Evolutionary conservation across 2,329 filamentous ascomycete genomes (phyloP).

Genomic region (Harringtonia lauricola): DNA sequence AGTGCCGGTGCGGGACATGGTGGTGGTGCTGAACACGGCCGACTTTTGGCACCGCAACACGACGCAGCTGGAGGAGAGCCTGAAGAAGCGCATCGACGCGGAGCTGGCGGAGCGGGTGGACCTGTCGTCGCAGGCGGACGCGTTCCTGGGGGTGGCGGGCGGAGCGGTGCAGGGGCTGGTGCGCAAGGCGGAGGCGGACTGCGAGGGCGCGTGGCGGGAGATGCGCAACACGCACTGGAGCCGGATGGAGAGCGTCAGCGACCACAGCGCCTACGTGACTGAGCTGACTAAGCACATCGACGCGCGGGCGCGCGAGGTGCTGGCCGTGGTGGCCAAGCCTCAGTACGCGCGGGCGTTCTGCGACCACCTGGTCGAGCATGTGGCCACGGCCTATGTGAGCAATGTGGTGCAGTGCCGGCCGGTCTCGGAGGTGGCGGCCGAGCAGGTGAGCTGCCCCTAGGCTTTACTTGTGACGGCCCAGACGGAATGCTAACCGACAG

Average conservation of each 20-base stretch:
- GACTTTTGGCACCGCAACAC: slow-evolving; percentile 96
- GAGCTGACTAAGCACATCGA: slow-evolving; percentile 70
- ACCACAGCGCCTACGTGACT: slow-evolving; percentile 85
- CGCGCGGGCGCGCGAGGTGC: slow-evolving; percentile 58
- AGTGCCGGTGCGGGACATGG: slow-evolving; percentile 55
- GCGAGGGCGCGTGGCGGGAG: slow-evolving; percentile 85
- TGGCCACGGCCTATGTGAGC: slow-evolving; percentile 67
- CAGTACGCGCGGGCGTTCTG: slow-evolving; percentile 93
- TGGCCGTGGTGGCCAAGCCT: slow-evolving; percentile 72
- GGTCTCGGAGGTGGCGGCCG: slow-evolving; percentile 85
- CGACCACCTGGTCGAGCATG: slow-evolving; percentile 85
- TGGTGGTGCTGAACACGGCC: slow-evolving; percentile 87
- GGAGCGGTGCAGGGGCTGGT: slow-evolving; percentile 77
- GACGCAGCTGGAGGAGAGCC: slow-evolving; percentile 86
- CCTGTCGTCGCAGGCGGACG: slow-evolving; percentile 83
- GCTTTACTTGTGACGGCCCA: too few species aligned
- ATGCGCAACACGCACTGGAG: slow-evolving; percentile 97
- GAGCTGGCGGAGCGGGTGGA: slow-evolving; percentile 69
- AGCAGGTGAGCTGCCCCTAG: slow-evolving; percentile 75
- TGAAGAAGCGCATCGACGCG: slow-evolving; percentile 78
- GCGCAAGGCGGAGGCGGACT: slow-evolving; percentile 67
- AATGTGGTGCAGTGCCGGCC: slow-evolving; percentile 85
- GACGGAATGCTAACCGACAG: slow-evolving; percentile 28
- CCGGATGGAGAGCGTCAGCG: slow-evolving; percentile 83
- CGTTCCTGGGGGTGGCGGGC: slow-evolving; percentile 90